Evolutionary conservation across 1,284 basidiomycete genomes (phyloP).

Genomic region (Leccinum laetum): DNA sequence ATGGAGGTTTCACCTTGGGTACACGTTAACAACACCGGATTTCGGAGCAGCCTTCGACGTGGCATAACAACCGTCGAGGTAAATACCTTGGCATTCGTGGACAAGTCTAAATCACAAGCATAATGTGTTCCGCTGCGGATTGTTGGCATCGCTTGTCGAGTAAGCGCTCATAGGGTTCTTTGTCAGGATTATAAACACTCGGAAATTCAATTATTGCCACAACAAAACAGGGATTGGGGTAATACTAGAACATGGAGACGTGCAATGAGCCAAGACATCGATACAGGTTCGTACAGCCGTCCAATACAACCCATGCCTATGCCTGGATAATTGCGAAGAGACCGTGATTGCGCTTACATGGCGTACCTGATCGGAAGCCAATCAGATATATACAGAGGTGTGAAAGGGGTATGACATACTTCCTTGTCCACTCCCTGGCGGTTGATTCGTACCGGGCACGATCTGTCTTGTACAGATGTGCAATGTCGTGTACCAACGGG

Average conservation of each 20-base stretch:
- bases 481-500: constrained; percentile 77
- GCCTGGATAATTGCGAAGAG: constrained; percentile 19
- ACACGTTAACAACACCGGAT: neutral
- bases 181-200: constrained; percentile 19
- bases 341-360: constrained; percentile 43
- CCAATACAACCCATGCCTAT: constrained; percentile 31
- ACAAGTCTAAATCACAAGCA: neutral
- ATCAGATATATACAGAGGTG: constrained; percentile 15
- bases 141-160: neutral
- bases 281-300: constrained; percentile 35
- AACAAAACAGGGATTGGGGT: constrained; percentile 20
- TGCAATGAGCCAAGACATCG: constrained; percentile 33
- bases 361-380: constrained; percentile 45
- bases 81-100: neutral
- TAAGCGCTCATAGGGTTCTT: neutral
- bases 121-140: neutral
- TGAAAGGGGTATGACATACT: constrained; percentile 55
- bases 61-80: neutral
- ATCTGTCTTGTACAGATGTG: constrained; percentile 96
- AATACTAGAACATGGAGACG: constrained; percentile 34
- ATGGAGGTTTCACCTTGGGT: neutral
- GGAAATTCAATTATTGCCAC: constrained; percentile 18
- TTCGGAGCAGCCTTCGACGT: neutral
- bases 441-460: constrained; percentile 92
- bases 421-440: constrained; percentile 97